A percentile compares a stretch with the other conserved stretches of the same genome.
Conservation (phyloP, 495 filamentous ascomycete genomes). For the Aspergillus sclerotioniger region DNA sequence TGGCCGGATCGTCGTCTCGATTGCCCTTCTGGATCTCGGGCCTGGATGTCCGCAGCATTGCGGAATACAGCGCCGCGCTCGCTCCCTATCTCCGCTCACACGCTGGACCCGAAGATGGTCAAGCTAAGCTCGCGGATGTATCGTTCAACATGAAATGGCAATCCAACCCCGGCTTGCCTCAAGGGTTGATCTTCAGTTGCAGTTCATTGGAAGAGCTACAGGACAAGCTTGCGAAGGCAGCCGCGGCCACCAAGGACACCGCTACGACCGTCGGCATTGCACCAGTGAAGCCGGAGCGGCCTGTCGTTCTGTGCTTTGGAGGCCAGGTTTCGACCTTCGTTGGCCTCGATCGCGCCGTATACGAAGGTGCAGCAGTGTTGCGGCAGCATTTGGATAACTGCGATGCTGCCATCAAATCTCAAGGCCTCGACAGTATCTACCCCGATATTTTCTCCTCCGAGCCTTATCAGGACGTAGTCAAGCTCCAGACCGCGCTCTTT, state of each 20-base stretch:
- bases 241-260: background rate
- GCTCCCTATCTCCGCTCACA: too few relatives aligned
- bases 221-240: constrained; percentile 19
- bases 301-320: constrained; percentile 35
- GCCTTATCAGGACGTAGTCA: constrained; percentile 34
- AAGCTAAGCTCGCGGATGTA: constrained; percentile 11
- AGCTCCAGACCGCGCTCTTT: constrained; percentile 42
- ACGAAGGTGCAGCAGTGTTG: constrained; percentile 29
- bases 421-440: constrained; percentile 39
- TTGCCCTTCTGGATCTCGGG: constrained; percentile 12
- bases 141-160: constrained; percentile 40
- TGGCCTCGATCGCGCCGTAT: constrained; percentile 31
- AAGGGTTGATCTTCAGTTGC: constrained; percentile 29
- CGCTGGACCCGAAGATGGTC: background rate
- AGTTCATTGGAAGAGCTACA: constrained; percentile 32
- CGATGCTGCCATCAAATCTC: constrained; percentile 21
- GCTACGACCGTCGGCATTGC: background rate
- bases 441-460: constrained; percentile 44
- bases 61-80: background rate
- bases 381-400: constrained; percentile 40
- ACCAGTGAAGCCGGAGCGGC: background rate
- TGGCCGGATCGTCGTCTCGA: background rate
- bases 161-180: constrained; percentile 32
- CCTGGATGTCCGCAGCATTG: background rate
- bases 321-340: constrained; percentile 29